phyloP scores from a whole-genome alignment of 495 filamentous ascomycete genomes.

The Podospora australis region DNA sequence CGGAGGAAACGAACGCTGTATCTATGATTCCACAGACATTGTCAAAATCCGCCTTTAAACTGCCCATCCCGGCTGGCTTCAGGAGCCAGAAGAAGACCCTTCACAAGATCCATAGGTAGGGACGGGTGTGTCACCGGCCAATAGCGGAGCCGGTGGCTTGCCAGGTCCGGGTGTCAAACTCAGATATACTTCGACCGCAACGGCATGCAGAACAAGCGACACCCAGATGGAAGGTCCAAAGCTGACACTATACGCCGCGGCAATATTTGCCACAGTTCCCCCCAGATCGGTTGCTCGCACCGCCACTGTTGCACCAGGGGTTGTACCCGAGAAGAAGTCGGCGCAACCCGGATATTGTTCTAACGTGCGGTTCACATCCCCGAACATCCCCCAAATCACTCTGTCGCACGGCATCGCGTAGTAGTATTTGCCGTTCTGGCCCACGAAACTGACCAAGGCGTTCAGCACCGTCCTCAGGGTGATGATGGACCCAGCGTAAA shows the following conservation, averaged over 20 bases:
- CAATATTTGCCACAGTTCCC: conserved; percentile 20
- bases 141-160: too few relatives aligned
- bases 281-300: conserved; percentile 26
- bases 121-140: too few relatives aligned
- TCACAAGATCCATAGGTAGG: too few relatives aligned
- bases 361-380: conserved; percentile 5
- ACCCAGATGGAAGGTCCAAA: conserved; percentile 46
- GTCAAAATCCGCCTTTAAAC: too few relatives aligned
- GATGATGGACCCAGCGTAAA: conserved; percentile 42
- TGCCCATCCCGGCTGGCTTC: too few relatives aligned
- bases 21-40: too few relatives aligned
- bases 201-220: conserved; percentile 37
- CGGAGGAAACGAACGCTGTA: too few relatives aligned
- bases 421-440: conserved; percentile 18
- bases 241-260: conserved; percentile 25
- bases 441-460: conserved; percentile 16
- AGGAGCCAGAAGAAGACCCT: too few relatives aligned
- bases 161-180: too few relatives aligned
- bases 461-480: conserved; percentile 40
- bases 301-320: conserved; percentile 14
- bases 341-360: conserved; percentile 35
- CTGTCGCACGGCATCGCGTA: conserved; percentile 34
- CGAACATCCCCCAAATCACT: conserved; percentile 24
- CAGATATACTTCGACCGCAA: conserved; percentile 50
- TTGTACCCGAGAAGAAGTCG: conserved; percentile 16